Conservation (phyloP, 805 yeast species). For the Barnettozyma siamensis region DNA sequence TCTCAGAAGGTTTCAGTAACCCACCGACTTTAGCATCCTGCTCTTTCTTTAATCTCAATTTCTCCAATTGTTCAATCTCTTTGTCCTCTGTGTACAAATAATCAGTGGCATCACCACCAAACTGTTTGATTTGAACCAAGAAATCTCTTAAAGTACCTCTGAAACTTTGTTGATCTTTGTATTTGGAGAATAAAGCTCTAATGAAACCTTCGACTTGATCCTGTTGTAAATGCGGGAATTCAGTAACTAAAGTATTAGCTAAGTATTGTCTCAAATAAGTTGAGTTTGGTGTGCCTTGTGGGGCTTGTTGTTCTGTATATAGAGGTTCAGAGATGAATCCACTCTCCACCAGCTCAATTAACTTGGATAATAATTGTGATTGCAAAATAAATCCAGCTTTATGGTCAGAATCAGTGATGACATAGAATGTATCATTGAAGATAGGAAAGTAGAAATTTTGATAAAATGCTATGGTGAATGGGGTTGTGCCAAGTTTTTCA, state of each 20-base stretch:
- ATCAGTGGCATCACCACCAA: constrained; percentile 93
- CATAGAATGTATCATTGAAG: constrained; percentile 86
- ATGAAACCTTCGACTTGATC: constrained; percentile 82
- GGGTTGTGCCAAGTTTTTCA: constrained; percentile 60
- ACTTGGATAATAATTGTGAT: constrained; percentile 73
- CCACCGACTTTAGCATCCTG: constrained; percentile 89
- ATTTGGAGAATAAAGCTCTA: constrained; percentile 65
- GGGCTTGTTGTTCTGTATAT: constrained; percentile 74
- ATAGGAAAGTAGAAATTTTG: constrained; percentile 84
- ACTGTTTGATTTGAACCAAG: constrained; percentile 91
- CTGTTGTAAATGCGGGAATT: constrained; percentile 86
- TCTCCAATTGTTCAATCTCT: constrained; percentile 69
- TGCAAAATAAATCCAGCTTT: constrained; percentile 93
- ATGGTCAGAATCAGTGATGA: constrained; percentile 94
- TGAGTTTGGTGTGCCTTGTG: constrained; percentile 78
- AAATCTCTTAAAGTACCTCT: constrained; percentile 88
- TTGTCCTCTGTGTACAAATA: constrained; percentile 92
- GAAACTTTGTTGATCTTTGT: constrained; percentile 70
- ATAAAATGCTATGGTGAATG: constrained; percentile 81
- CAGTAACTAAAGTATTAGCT: constrained; percentile 73
- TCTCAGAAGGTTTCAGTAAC: constrained; percentile 86
- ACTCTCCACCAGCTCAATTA: constrained; percentile 77
- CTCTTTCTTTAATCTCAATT: constrained; percentile 64
- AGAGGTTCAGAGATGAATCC: constrained; percentile 71
- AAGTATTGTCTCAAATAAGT: constrained; percentile 74